Evolutionary conservation across 352 stramenopile genomes (phyloP).

Genomic region (Phytopythium boreale): DNA sequence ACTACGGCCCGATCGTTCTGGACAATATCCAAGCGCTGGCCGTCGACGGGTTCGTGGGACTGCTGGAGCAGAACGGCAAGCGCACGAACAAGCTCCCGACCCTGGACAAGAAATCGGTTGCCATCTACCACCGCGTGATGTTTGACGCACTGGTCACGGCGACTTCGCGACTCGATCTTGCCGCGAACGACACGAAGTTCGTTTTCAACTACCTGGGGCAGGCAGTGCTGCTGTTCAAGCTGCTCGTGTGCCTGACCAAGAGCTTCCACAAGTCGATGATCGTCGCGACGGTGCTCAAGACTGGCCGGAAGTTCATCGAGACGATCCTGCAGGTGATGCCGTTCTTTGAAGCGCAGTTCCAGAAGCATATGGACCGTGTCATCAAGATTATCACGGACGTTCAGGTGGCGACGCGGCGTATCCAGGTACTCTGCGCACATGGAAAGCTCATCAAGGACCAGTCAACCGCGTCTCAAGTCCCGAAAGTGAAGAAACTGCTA

Average conservation of each 20-base stretch:
- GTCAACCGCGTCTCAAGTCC: constrained; percentile 47
- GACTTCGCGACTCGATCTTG: constrained; percentile 39
- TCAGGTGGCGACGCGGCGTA: constrained; percentile 53
- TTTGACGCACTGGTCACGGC: constrained; percentile 37
- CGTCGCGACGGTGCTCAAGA: constrained; percentile 48
- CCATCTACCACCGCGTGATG: constrained; percentile 45
- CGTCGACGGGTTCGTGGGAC: constrained; percentile 35
- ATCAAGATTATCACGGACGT: constrained; percentile 53
- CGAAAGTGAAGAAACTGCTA: constrained; percentile 60
- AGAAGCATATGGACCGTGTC: constrained; percentile 36
- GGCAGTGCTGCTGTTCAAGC: constrained; percentile 53
- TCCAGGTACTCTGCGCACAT: constrained; percentile 63
- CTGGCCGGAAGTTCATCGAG: constrained; percentile 49
- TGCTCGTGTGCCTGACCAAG: constrained; percentile 59
- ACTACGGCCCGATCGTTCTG: constrained; percentile 30
- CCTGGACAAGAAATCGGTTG: constrained; percentile 50
- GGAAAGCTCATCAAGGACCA: constrained; percentile 59
- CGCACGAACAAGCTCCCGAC: constrained; percentile 26
- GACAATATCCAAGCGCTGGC: constrained; percentile 49
- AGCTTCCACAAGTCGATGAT: constrained; percentile 51
- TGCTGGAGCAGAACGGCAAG: constrained; percentile 31
- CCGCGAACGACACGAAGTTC: constrained; percentile 11
- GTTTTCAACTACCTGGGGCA: constrained; percentile 48
- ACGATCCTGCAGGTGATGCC: constrained; percentile 48
- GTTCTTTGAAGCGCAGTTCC: constrained; percentile 53